Percentiles rank a stretch among this genome's conserved stretches.
Evolutionary conservation across 768 basidiomycete species (phyloP).

Genomic region (Daedaleopsis sinensis): DNA sequence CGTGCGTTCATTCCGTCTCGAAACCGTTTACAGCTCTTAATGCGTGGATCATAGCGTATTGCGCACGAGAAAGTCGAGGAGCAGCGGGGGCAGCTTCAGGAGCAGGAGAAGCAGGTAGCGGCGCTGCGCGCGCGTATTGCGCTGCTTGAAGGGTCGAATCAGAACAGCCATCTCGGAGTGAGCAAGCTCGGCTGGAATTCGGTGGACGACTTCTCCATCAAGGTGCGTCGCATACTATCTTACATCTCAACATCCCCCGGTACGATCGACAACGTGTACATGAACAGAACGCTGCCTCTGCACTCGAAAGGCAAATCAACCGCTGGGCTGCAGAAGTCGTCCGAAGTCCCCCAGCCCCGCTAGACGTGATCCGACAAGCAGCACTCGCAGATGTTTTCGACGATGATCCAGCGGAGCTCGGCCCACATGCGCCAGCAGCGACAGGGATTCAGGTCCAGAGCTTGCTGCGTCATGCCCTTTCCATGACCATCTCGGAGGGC

Average conservation of each 20-base stretch:
- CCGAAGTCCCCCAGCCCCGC: slow-evolving; percentile 54
- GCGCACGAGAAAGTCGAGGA: slow-evolving; percentile 90
- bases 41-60: slow-evolving; percentile 55
- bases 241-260: background rate
- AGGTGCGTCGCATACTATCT: slow-evolving; percentile 45
- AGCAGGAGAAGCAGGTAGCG: slow-evolving; percentile 84
- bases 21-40: background rate
- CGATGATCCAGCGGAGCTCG: slow-evolving; percentile 46
- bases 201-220: slow-evolving; percentile 88
- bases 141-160: slow-evolving; percentile 67
- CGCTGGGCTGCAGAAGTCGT: slow-evolving; percentile 85
- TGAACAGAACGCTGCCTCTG: slow-evolving; percentile 74
- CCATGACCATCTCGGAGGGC: slow-evolving; percentile 75
- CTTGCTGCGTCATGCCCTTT: slow-evolving; percentile 78
- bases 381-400: slow-evolving; percentile 61
- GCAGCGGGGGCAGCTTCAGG: slow-evolving; percentile 76
- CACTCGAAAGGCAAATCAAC: slow-evolving; percentile 82
- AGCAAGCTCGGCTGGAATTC: slow-evolving; percentile 57
- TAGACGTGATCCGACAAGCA: slow-evolving; percentile 58
- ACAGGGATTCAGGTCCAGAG: slow-evolving; percentile 76
- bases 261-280: background rate
- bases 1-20: slow-evolving; percentile 30
- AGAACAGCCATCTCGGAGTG: slow-evolving; percentile 34
- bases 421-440: slow-evolving; percentile 29
- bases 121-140: slow-evolving; percentile 70